These are phyloP conservation scores for Candida tammaniensis DNA, from an alignment of 805 yeast species.

Conservation along the genomic window DNA sequence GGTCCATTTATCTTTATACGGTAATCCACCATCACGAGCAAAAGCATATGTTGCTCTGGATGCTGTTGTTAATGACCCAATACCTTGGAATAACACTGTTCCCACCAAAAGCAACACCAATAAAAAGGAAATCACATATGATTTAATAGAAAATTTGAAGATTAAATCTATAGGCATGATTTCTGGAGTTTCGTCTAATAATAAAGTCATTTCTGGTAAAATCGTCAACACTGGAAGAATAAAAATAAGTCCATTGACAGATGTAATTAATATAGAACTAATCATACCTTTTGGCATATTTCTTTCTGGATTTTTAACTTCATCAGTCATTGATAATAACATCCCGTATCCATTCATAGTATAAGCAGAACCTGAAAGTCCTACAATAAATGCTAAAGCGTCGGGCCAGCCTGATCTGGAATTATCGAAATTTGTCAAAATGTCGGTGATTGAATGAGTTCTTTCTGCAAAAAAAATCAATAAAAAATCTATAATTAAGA, in stretches of 20 bases:
- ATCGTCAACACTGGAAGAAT: conserved; percentile 70
- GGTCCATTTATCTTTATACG: conserved; percentile 62
- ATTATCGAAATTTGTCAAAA: conserved; percentile 67
- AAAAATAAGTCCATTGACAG: conserved; percentile 68
- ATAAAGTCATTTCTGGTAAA: conserved; percentile 58
- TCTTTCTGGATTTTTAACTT: conserved; percentile 70
- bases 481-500: conserved; percentile 62
- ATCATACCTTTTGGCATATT: conserved; percentile 74
- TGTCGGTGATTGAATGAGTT: conserved; percentile 57
- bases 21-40: conserved; percentile 81
- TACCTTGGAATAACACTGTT: conserved; percentile 70
- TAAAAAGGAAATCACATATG: conserved; percentile 65
- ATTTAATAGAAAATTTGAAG: conserved; percentile 67
- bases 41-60: conserved; percentile 80
- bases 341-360: conserved; percentile 83
- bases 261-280: conserved; percentile 60
- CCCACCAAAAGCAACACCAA: conserved; percentile 65
- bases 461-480: conserved; percentile 55
- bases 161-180: conserved; percentile 78
- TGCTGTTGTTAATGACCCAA: conserved; percentile 77
- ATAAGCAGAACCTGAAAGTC: conserved; percentile 74
- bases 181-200: conserved; percentile 59
- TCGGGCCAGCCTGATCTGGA: conserved; percentile 75
- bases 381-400: conserved; percentile 68
- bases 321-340: conserved; percentile 79